These are phyloP conservation scores for Pichia sporocuriosa DNA, from an alignment of 805 yeast species.

Conservation along the genomic window DNA sequence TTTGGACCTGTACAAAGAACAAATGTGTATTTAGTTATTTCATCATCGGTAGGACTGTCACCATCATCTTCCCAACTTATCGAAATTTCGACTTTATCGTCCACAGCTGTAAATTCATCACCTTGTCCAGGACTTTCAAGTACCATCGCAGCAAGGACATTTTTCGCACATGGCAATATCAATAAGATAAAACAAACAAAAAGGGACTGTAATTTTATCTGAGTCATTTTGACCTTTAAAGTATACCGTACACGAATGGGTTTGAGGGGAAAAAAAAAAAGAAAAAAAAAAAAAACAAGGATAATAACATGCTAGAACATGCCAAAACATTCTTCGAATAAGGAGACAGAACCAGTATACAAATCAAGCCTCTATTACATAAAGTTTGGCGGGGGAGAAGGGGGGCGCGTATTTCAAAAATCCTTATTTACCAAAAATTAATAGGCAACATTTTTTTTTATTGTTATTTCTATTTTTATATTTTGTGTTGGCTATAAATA, in stretches of 20 bases:
- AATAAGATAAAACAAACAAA: background rate
- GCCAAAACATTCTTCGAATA: too few species aligned
- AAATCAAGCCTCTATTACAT: background rate
- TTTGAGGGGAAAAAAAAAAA: background rate
- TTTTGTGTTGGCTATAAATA: too few species aligned
- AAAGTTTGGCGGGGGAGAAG: too few species aligned
- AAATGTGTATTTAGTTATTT: conserved; percentile 42
- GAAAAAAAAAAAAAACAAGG: background rate
- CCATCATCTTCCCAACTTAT: conserved; percentile 57
- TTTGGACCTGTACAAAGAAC: conserved; percentile 66
- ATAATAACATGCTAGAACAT: background rate
- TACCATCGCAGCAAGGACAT: conserved; percentile 21
- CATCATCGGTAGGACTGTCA: conserved; percentile 37
- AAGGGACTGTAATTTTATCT: background rate
- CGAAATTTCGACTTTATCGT: conserved; percentile 30
- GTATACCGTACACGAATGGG: too few species aligned
- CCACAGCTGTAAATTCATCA: conserved; percentile 32
- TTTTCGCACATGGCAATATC: background rate
- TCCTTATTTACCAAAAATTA: too few species aligned
- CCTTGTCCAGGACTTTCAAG: conserved; percentile 38
- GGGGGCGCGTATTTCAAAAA: too few species aligned
- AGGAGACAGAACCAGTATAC: too few species aligned
- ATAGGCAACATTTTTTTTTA: too few species aligned
- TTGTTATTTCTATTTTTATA: too few species aligned
- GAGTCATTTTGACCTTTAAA: too few species aligned